Conservation (phyloP, 331 rosid genomes). For the Quercus lobata region DNA sequence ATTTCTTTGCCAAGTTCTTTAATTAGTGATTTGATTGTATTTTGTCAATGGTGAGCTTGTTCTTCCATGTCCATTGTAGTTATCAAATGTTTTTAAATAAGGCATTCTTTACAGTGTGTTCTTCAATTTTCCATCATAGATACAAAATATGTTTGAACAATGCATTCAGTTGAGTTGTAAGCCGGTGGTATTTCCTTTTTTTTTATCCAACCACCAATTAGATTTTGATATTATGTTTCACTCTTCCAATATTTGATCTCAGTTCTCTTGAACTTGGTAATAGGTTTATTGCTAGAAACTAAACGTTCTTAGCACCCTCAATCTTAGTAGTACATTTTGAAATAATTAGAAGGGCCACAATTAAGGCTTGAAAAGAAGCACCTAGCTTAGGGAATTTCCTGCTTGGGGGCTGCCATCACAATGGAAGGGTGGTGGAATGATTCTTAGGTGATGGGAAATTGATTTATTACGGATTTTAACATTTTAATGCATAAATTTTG, state of each 20-base stretch:
- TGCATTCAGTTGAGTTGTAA: neutral
- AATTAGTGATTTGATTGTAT: neutral
- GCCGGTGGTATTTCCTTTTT: neutral
- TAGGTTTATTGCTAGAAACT: neutral
- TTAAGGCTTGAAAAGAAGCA: neutral
- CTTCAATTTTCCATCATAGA: no score
- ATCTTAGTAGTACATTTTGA: neutral
- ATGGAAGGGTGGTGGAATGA: neutral
- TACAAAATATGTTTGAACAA: neutral
- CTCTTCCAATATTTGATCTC: no score
- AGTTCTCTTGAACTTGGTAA: neutral
- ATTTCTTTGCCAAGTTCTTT: neutral
- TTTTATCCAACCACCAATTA: neutral
- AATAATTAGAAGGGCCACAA: neutral
- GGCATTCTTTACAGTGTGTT: no score
- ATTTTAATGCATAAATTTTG: no score
- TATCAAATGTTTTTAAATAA: neutral
- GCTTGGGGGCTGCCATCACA: neutral
- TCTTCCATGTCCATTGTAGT: neutral
- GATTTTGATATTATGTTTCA: no score
- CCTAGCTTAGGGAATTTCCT: neutral
- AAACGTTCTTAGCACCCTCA: neutral
- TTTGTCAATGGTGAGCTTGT: neutral
- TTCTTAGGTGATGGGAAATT: neutral
- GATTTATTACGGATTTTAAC: neutral